Percentiles rank a stretch among this genome's conserved stretches.
Evolutionary conservation across 2,329 filamentous ascomycete species (phyloP).

Genomic region (Fusarium succisae): DNA sequence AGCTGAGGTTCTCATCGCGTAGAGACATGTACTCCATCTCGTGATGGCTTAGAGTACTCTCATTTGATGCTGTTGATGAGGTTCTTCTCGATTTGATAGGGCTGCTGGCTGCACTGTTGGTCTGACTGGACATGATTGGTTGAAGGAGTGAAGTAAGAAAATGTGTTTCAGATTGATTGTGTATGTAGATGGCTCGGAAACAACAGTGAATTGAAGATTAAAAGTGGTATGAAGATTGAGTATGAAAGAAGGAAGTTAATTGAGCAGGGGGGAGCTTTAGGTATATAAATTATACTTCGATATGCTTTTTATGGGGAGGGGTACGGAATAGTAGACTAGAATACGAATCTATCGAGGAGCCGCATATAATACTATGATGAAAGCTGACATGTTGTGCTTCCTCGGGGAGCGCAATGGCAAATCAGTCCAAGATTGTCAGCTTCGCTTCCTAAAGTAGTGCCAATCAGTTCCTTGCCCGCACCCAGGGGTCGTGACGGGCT

Average conservation of each 20-base stretch:
- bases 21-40: constrained; percentile 38
- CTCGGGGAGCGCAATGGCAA: constrained; percentile 16
- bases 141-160: not conserved
- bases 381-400: constrained; percentile 34
- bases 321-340: not conserved
- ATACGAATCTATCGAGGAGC: constrained; percentile 22
- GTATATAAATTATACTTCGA: constrained; percentile 24
- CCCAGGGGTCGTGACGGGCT: constrained; percentile 13
- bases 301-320: constrained; percentile 19
- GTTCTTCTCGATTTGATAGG: constrained; percentile 24
- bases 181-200: not conserved
- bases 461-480: constrained; percentile 34
- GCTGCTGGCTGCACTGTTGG: constrained; percentile 14
- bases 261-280: constrained; percentile 7
- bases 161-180: not conserved
- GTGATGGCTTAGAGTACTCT: constrained; percentile 30
- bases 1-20: constrained; percentile 35
- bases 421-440: constrained; percentile 36
- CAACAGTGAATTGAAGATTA: not conserved
- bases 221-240: not conserved
- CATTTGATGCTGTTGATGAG: constrained; percentile 34
- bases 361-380: constrained; percentile 22
- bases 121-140: constrained; percentile 24
- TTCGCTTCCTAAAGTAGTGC: constrained; percentile 34
- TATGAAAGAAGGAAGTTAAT: not conserved